Percentiles rank a stretch among this genome's conserved stretches.
Conservation (phyloP, 2,329 filamentous ascomycete species). For the Clonostachys sp. region DNA sequence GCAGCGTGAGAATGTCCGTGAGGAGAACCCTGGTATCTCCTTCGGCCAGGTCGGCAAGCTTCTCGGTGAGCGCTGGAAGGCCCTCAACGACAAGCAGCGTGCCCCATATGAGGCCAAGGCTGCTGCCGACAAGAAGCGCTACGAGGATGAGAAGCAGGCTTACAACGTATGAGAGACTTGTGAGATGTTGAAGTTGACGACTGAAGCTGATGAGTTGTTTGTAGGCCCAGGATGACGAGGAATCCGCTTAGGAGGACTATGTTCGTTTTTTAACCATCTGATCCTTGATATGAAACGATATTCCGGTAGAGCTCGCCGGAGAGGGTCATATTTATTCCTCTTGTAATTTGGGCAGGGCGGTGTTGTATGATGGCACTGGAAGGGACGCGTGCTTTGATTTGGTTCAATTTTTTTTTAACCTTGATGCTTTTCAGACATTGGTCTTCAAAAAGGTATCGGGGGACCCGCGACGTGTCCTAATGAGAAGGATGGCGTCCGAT, state of each 20-base stretch:
- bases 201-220: constrained; percentile 47
- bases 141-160: constrained; percentile 94
- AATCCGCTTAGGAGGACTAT: constrained; percentile 8
- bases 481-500: constrained; percentile 19
- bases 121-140: constrained; percentile 95
- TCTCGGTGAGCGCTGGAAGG: constrained; percentile 99
- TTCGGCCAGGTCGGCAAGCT: constrained; percentile 99
- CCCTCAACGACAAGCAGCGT: constrained; percentile 87
- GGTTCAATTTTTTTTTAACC: constrained; percentile 15
- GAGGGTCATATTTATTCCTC: neutral
- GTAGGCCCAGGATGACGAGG: constrained; percentile 13
- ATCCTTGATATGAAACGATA: neutral
- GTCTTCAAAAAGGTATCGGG: neutral
- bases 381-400: constrained; percentile 25
- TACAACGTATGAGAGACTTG: constrained; percentile 68
- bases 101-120: constrained; percentile 95
- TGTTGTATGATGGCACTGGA: constrained; percentile 37
- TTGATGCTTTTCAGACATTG: neutral
- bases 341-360: constrained; percentile 28
- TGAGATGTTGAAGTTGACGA: constrained; percentile 19
- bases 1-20: constrained; percentile 95
- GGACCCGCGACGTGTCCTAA: constrained; percentile 20
- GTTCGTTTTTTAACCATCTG: neutral
- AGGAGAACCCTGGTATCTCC: constrained; percentile 95
- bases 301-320: neutral